phyloP scores from a whole-genome alignment of 2,329 filamentous ascomycete genomes.

The Macrophomina phaseolina region DNA sequence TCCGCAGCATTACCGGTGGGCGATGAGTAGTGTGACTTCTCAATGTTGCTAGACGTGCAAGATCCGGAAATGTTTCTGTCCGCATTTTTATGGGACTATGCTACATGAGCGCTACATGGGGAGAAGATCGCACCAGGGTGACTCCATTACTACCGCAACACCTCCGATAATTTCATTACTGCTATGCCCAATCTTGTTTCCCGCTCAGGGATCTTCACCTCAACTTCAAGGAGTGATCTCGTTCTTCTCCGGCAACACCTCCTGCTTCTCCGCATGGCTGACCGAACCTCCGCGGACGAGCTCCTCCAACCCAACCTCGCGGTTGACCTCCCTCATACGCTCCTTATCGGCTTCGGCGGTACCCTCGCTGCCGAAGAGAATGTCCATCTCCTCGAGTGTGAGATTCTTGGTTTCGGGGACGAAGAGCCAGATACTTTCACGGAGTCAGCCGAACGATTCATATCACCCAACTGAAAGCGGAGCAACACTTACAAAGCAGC shows the following conservation, averaged over 20 bases:
- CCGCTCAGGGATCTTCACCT: background rate
- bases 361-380: conserved; percentile 71
- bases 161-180: background rate
- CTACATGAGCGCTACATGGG: no score
- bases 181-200: background rate
- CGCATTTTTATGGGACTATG: no score
- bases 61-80: no score
- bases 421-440: conserved; percentile 50
- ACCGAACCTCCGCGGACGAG: conserved; percentile 30
- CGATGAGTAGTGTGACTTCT: no score
- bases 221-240: background rate
- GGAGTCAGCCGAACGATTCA: background rate
- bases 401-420: conserved; percentile 62
- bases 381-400: conserved; percentile 64
- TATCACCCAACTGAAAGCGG: background rate
- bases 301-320: conserved; percentile 67
- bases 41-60: no score
- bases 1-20: no score
- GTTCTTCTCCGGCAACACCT: conserved; percentile 25
- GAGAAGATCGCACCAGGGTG: no score
- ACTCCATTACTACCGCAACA: background rate
- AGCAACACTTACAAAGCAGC: conserved; percentile 51
- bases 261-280: conserved; percentile 18
- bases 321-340: conserved; percentile 75
- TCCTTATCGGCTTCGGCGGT: conserved; percentile 70